Evolutionary conservation across 2,329 filamentous ascomycete genomes (phyloP).

Genomic region (Exophiala dermatitidis): DNA sequence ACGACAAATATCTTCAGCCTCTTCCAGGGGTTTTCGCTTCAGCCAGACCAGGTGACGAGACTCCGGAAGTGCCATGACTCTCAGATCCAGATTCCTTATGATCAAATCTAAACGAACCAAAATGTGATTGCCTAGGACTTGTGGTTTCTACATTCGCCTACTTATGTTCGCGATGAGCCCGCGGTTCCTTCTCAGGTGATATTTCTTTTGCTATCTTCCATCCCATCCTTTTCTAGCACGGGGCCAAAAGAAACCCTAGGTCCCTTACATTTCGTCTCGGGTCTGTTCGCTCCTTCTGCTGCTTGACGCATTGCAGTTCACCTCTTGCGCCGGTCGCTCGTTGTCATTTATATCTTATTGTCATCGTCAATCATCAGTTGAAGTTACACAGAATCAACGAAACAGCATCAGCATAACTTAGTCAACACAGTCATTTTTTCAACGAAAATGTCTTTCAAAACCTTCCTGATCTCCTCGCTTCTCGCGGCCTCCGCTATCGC

Average conservation of each 20-base stretch:
- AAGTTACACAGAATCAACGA: background rate
- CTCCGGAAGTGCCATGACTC: conserved; percentile 19
- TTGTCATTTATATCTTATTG: conserved; percentile 12
- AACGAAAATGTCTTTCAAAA: conserved; percentile 19
- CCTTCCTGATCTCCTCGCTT: conserved; percentile 14
- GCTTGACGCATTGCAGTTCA: conserved; percentile 24
- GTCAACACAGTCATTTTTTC: background rate
- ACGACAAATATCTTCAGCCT: conserved; percentile 16
- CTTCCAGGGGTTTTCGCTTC: conserved; percentile 8
- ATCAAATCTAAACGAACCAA: conserved; percentile 12
- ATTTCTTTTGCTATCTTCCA: conserved; percentile 9
- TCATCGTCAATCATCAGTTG: background rate
- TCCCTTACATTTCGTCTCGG: conserved; percentile 9
- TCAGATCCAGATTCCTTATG: conserved; percentile 16
- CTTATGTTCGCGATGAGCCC: conserved; percentile 18
- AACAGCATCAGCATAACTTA: background rate
- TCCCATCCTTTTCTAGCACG: conserved; percentile 13
- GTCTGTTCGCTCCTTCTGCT: conserved; percentile 23
- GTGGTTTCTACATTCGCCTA: conserved; percentile 13
- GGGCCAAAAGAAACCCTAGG: background rate
- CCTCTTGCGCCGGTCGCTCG: conserved; percentile 24
- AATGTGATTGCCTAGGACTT: conserved; percentile 2
- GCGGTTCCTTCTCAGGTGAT: conserved; percentile 8
- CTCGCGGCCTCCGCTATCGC: conserved; percentile 17
- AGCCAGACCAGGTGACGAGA: conserved; percentile 20